Conservation (phyloP, 163 green algal species). For the Scenedesmus sp. region DNA sequence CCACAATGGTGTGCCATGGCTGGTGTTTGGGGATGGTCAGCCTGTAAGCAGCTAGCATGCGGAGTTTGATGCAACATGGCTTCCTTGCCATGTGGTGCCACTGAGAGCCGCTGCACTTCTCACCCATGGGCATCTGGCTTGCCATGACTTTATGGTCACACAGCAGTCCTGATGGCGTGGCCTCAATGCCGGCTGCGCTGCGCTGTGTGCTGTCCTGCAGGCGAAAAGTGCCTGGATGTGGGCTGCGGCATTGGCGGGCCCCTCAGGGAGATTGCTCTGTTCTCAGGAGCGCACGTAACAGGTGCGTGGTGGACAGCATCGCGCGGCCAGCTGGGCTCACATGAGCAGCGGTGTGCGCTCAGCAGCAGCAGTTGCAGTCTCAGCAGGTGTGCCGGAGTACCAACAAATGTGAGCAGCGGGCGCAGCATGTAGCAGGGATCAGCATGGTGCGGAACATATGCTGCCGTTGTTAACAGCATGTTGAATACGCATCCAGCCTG, state of each 20-base stretch:
- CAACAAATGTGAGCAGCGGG: no score
- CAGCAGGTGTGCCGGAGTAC: no score
- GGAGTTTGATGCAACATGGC: not conserved
- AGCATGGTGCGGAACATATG: no score
- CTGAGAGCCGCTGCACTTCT: no score
- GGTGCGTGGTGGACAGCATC: constrained; percentile 49
- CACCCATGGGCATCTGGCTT: no score
- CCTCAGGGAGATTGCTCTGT: constrained; percentile 78
- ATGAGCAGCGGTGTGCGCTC: no score
- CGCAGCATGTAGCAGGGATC: no score
- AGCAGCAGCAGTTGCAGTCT: not conserved
- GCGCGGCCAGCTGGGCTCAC: not conserved
- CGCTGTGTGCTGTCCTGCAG: constrained; percentile 15
- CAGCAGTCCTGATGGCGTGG: not conserved
- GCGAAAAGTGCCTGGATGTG: constrained; percentile 76
- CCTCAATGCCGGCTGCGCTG: not conserved
- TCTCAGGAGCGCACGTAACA: constrained; percentile 75
- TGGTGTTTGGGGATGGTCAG: not conserved
- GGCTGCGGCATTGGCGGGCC: constrained; percentile 83
- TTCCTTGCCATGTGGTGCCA: no score
- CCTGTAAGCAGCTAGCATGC: not conserved
- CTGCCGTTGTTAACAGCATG: no score
- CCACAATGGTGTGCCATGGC: not conserved
- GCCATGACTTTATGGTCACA: no score
- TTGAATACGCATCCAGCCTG: no score